Evolutionary conservation across 352 stramenopile genomes (phyloP).

Genomic region (Globisporangium orthogonon): DNA sequence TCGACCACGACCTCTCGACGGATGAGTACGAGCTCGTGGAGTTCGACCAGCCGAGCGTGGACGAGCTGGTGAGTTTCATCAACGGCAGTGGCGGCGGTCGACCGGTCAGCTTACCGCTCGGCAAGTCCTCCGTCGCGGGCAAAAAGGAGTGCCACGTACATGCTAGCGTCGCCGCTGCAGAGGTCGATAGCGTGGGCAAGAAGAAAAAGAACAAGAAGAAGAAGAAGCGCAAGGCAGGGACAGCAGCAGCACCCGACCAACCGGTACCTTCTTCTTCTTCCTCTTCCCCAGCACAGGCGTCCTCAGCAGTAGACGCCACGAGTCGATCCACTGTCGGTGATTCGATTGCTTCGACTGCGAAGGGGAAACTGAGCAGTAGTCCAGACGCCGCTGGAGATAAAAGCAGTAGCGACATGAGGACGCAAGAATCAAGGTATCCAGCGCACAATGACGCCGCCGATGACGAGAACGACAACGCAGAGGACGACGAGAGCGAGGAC

Average conservation of each 20-base stretch:
- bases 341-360: neutral
- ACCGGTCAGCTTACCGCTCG: conserved; percentile 3
- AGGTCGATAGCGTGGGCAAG: conserved; percentile 10
- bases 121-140: neutral
- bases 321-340: neutral
- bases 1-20: conserved; percentile 71
- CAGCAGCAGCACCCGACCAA: conserved; percentile 1
- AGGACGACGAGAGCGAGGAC: conserved; percentile 4
- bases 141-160: conserved; percentile 11
- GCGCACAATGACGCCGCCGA: neutral
- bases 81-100: conserved; percentile 40
- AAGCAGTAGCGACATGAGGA: conserved; percentile 7
- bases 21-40: conserved; percentile 77
- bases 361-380: neutral
- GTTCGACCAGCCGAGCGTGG: conserved; percentile 76
- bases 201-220: conserved; percentile 17
- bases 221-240: conserved; percentile 10
- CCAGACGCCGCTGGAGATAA: neutral
- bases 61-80: conserved; percentile 79
- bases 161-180: neutral
- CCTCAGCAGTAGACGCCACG: neutral
- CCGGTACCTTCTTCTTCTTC: no score
- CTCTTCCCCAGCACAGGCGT: neutral
- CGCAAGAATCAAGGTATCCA: no score
- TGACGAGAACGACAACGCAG: conserved; percentile 7